These are phyloP conservation scores for Chlorella vulgaris DNA, from an alignment of 139 green algal genomes.

Conservation along the genomic window DNA sequence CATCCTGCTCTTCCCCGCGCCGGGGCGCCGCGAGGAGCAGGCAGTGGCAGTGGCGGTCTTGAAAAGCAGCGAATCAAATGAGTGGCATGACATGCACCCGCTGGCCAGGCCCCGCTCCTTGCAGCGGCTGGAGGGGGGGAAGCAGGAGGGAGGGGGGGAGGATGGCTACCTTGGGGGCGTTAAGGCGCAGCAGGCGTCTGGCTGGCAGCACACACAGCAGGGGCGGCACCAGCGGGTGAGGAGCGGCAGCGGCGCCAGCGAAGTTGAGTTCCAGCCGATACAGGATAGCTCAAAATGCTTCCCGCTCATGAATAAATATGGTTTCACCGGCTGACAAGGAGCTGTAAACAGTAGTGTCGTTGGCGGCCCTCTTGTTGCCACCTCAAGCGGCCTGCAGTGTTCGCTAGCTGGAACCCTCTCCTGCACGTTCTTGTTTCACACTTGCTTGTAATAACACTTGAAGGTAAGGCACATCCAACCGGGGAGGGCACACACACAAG, in stretches of 20 bases:
- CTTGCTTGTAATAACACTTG: too few species aligned
- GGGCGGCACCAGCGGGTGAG: background rate
- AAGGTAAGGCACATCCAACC: too few species aligned
- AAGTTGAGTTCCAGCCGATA: constrained; percentile 23
- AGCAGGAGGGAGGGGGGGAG: background rate
- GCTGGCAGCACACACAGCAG: background rate
- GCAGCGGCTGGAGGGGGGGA: background rate
- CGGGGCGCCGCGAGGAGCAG: too few species aligned
- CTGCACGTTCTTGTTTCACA: too few species aligned
- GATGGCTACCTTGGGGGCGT: background rate
- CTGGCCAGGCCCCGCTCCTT: background rate
- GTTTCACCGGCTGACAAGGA: too few species aligned
- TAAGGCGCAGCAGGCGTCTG: background rate
- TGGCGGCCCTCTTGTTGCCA: too few species aligned
- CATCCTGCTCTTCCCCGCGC: too few species aligned
- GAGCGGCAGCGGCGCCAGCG: constrained; percentile 1
- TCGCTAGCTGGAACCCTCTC: too few species aligned
- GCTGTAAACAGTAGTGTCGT: too few species aligned
- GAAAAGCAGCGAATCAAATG: background rate
- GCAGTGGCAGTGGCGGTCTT: background rate
- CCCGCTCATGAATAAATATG: background rate
- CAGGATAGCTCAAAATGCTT: background rate
- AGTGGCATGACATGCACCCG: background rate
- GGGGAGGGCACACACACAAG: too few species aligned
- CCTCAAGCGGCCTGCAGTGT: too few species aligned